Base-by-base conservation (phyloP, 1,284 basidiomycete genomes). In the Rhizoctonia solani region DNA sequence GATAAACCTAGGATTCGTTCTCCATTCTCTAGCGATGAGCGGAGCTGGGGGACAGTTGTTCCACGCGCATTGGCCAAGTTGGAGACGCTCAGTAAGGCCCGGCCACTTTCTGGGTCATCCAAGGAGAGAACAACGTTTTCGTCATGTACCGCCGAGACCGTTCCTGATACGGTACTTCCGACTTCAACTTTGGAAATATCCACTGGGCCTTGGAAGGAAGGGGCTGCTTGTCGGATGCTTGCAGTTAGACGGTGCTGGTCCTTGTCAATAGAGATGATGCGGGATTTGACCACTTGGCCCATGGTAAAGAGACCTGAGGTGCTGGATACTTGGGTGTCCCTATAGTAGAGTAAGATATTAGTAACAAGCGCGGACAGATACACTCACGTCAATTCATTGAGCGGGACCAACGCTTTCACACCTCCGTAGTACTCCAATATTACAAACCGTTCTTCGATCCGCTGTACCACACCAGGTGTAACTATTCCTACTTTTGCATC, bases 361-460 rank as follows among this genome's bases (percentile, higher is more conserved):
- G 14, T 21, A 32, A 21, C 32, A 37, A n/a, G 32, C 21, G 44
- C n/a, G n/a, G n/a, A n/a, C n/a, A 46, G 19, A 14, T 29, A 4
- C 21, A 72, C 82, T 68, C 76, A 94, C 93, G 88, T 90, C 8
- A 88, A 86, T 80, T 98, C 95, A 50, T 83, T 85, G 16, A 83
- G 77, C 4, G 93, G 92, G 0, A 99, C 84, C 58, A 91, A 81
- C 0, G 92, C 97, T 72, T 92, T 90, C 58, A 96, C 73, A 53
- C 91, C 90, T 71, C 95, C 96, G 76, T 92, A 99, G 72, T 97
- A 92, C 75, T 96, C 93, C 30, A 97, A 85, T 69, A 93, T 80
- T 56, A 95, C 79, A 69, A 86, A 83, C 75, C 90, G 95, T 21
- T 92, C 90, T 37, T 87, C 80, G 21, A 91, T 81, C 75, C 88